These are phyloP conservation scores for Cercospora brassicicola DNA, from an alignment of 2,329 filamentous ascomycete species.

Conservation along the genomic window DNA sequence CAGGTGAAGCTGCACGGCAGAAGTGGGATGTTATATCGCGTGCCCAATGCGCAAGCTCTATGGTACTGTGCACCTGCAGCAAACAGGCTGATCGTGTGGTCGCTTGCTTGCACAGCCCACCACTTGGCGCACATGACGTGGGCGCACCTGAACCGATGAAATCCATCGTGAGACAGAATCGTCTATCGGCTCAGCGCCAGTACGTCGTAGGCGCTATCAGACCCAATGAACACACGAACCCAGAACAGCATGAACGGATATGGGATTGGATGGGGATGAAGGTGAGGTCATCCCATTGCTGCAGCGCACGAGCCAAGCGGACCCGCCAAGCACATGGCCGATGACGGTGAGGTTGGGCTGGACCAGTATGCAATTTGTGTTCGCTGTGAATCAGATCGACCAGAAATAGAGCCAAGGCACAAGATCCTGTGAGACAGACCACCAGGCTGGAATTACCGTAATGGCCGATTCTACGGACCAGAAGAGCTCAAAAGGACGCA, in stretches of 20 bases:
- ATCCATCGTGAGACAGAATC: conserved; percentile 9
- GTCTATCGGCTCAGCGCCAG: conserved; percentile 10
- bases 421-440: neutral
- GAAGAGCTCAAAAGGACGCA: conserved; percentile 40
- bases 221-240: neutral
- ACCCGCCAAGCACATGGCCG: conserved; percentile 6
- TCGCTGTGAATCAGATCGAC: neutral
- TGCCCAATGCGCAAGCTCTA: conserved; percentile 15
- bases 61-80: conserved; percentile 15
- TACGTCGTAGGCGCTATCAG: conserved; percentile 8
- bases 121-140: conserved; percentile 24
- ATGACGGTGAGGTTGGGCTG: conserved; percentile 6
- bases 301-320: conserved; percentile 1
- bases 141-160: neutral
- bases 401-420: too few relatives aligned
- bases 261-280: neutral
- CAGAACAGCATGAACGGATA: neutral
- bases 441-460: neutral
- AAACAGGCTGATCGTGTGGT: conserved; percentile 15
- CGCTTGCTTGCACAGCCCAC: conserved; percentile 21
- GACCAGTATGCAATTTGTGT: neutral
- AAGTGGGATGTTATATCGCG: conserved; percentile 10
- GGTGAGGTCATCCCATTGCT: neutral
- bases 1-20: neutral
- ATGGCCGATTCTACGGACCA: neutral